Evolutionary conservation across 495 filamentous ascomycete species (phyloP).

Genomic region (Aspergillus indologenus): DNA sequence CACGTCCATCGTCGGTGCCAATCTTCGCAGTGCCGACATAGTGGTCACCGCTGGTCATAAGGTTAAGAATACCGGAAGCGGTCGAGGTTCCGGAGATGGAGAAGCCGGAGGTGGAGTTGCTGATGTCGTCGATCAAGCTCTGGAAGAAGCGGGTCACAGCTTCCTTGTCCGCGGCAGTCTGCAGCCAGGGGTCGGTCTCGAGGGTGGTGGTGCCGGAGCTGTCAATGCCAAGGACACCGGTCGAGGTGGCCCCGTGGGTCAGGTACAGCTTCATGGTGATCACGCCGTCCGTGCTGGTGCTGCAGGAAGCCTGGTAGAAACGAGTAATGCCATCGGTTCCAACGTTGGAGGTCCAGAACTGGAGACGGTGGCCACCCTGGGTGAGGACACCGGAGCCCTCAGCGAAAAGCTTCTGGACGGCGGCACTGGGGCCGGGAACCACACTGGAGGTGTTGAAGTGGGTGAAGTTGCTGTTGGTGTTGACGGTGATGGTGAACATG

Average conservation of each 20-base stretch:
- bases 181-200: constrained; percentile 33
- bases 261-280: constrained; percentile 37
- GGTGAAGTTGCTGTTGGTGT: constrained; percentile 55
- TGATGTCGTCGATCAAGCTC: constrained; percentile 47
- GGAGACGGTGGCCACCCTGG: constrained; percentile 59
- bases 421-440: constrained; percentile 40
- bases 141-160: constrained; percentile 32
- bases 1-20: constrained; percentile 63
- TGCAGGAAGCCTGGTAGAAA: constrained; percentile 25
- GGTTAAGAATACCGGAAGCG: constrained; percentile 41
- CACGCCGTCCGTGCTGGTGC: constrained; percentile 17
- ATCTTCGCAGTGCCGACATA: constrained; percentile 67
- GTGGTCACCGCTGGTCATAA: constrained; percentile 59
- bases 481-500: constrained; percentile 60
- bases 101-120: constrained; percentile 46
- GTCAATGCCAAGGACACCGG: constrained; percentile 57
- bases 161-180: constrained; percentile 19
- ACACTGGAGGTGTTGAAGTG: constrained; percentile 64
- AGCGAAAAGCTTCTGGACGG: constrained; percentile 40
- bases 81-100: constrained; percentile 51
- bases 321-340: constrained; percentile 20
- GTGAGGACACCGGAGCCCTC: constrained; percentile 59
- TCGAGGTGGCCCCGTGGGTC: constrained; percentile 37
- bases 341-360: constrained; percentile 25
- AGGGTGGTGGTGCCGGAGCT: constrained; percentile 55